Evolutionary conservation across 441 rosid genomes (phyloP).

Genomic region (Breynia disticha): DNA sequence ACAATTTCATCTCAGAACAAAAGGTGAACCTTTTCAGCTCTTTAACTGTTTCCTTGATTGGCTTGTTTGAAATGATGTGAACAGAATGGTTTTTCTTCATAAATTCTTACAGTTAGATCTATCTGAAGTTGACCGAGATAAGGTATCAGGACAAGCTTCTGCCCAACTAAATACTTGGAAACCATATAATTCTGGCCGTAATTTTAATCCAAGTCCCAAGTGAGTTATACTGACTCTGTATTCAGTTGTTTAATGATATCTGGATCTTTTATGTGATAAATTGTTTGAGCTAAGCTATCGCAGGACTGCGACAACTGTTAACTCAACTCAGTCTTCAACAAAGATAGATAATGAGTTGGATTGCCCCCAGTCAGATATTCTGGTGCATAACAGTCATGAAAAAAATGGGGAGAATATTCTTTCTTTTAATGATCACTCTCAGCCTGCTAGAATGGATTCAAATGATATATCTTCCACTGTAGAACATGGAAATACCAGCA

Average conservation of each 20-base stretch:
- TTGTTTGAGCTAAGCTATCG: slow-evolving; percentile 17
- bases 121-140: slow-evolving; percentile 62
- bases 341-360: slow-evolving; percentile 15
- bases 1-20: slow-evolving; percentile 74
- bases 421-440: slow-evolving; percentile 18
- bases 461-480: slow-evolving; percentile 15
- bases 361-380: slow-evolving; percentile 20
- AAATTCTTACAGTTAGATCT: slow-evolving; percentile 55
- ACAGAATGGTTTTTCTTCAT: slow-evolving; percentile 7
- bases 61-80: slow-evolving; percentile 12
- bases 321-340: slow-evolving; percentile 26
- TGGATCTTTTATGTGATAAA: slow-evolving; percentile 11
- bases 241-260: slow-evolving; percentile 3
- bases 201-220: slow-evolving; percentile 26
- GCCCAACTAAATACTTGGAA: slow-evolving; percentile 38
- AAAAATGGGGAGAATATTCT: slow-evolving; percentile 16
- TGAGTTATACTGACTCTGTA: slow-evolving; percentile 7
- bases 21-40: slow-evolving; percentile 42
- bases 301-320: slow-evolving; percentile 38
- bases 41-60: slow-evolving; percentile 6
- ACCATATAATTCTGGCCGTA: slow-evolving; percentile 19
- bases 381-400: slow-evolving; percentile 21
- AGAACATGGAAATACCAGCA: slow-evolving; percentile 7
- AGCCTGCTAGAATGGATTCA: slow-evolving; percentile 20
- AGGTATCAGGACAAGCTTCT: slow-evolving; percentile 86